These are phyloP conservation scores for Haplosporangium gracile DNA, from an alignment of 192 early-diverging fungal genomes.

Conservation along the genomic window DNA sequence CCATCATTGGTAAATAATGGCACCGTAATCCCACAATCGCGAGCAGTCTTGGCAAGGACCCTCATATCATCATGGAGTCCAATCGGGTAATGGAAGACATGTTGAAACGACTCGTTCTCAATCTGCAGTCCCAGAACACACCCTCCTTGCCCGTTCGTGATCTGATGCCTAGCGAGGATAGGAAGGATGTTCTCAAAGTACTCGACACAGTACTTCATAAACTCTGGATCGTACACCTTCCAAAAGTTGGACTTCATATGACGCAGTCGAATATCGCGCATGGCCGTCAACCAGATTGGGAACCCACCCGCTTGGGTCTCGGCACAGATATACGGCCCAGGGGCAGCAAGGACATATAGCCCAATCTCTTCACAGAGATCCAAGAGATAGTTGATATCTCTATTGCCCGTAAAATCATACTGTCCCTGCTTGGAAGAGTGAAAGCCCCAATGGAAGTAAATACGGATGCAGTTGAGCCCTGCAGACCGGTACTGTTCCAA, in stretches of 20 bases:
- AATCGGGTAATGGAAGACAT: slow-evolving; percentile 71
- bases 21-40: slow-evolving; percentile 81
- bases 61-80: slow-evolving; percentile 88
- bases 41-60: slow-evolving; percentile 78
- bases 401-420: slow-evolving; percentile 75
- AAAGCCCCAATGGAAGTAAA: slow-evolving; percentile 93
- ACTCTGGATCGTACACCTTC: slow-evolving; percentile 78
- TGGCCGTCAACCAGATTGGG: slow-evolving; percentile 85
- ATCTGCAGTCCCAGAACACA: slow-evolving; percentile 87
- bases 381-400: slow-evolving; percentile 81
- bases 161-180: slow-evolving; percentile 83
- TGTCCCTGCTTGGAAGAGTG: slow-evolving; percentile 81
- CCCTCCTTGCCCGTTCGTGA: slow-evolving; percentile 71
- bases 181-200: slow-evolving; percentile 84
- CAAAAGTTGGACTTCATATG: slow-evolving; percentile 76
- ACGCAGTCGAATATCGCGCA: slow-evolving; percentile 77
- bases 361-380: slow-evolving; percentile 79
- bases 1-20: slow-evolving; percentile 92
- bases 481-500: slow-evolving; percentile 78
- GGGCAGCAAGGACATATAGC: slow-evolving; percentile 84
- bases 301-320: slow-evolving; percentile 83
- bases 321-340: slow-evolving; percentile 87
- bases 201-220: slow-evolving; percentile 76
- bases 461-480: slow-evolving; percentile 85
- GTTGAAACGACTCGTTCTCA: slow-evolving; percentile 85